These are phyloP conservation scores for Stropharia rugosoannulata DNA, from an alignment of 768 basidiomycete genomes.

Conservation along the genomic window DNA sequence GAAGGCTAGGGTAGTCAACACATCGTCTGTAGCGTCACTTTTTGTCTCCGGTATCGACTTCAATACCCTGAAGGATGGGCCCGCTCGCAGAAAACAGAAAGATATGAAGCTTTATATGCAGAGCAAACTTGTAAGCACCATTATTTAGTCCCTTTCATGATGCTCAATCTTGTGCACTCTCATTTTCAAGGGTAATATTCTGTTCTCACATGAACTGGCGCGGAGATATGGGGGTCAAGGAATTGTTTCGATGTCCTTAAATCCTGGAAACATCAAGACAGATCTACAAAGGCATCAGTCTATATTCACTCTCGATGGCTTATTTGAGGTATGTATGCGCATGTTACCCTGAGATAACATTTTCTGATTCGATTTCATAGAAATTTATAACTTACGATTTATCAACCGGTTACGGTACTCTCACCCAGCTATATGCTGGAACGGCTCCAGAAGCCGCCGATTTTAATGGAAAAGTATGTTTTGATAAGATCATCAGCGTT, in stretches of 20 bases:
- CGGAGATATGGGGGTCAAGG: constrained; percentile 40
- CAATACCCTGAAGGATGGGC: constrained; percentile 35
- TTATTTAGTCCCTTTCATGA: neutral
- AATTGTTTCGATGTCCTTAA: constrained; percentile 38
- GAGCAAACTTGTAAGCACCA: constrained; percentile 36
- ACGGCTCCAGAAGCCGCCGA: constrained; percentile 37
- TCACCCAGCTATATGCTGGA: constrained; percentile 51
- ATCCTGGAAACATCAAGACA: constrained; percentile 41
- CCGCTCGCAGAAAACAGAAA: constrained; percentile 26
- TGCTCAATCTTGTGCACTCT: neutral
- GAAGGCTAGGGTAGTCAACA: constrained; percentile 37
- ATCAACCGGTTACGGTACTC: constrained; percentile 31
- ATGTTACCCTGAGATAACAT: neutral
- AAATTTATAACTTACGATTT: constrained; percentile 23
- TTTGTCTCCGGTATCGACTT: constrained; percentile 28
- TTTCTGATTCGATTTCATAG: neutral
- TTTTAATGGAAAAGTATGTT: constrained; percentile 44
- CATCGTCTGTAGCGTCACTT: constrained; percentile 31
- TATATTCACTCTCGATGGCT: constrained; percentile 4
- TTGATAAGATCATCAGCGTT: no score
- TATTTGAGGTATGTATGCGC: no score
- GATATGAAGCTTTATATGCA: constrained; percentile 28
- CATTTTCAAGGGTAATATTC: constrained; percentile 34
- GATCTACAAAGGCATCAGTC: constrained; percentile 28
- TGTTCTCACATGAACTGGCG: constrained; percentile 41